Percentiles rank a stretch among this genome's conserved stretches.
phyloP scores from a whole-genome alignment of 257 asterid species.

The Solanum corneliomulleri region DNA sequence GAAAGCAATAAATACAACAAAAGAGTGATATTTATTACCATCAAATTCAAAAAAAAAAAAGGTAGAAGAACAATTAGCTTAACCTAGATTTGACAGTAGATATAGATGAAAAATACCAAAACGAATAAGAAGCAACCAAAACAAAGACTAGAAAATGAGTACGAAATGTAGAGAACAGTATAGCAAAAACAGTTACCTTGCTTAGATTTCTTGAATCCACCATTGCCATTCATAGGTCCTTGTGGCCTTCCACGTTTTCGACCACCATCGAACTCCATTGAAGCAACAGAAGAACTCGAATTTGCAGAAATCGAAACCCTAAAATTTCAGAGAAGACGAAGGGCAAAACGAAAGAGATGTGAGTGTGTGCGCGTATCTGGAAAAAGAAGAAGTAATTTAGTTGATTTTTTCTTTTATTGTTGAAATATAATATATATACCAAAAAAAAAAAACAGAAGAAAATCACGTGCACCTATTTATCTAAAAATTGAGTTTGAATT shows the following conservation, averaged over 20 bases:
- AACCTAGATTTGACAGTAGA: conserved; percentile 4
- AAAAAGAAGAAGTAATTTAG: not conserved
- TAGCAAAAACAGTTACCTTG: conserved; percentile 21
- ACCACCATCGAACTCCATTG: conserved; percentile 52
- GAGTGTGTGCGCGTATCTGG: not conserved
- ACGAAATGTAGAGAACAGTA: not conserved
- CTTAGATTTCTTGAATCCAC: conserved; percentile 45
- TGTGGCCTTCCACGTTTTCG: conserved; percentile 47
- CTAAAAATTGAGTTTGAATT: not conserved
- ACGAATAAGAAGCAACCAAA: not conserved
- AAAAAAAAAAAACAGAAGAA: not conserved
- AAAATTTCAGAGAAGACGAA: not conserved
- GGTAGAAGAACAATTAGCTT: not conserved
- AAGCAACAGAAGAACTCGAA: not conserved
- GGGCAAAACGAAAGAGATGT: not conserved
- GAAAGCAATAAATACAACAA: not conserved
- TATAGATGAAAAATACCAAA: not conserved
- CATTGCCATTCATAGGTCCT: conserved; percentile 45
- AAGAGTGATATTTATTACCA: not conserved
- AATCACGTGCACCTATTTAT: not conserved
- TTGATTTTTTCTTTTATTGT: not conserved
- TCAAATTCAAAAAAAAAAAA: not conserved
- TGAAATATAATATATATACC: not conserved
- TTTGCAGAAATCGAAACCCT: not conserved
- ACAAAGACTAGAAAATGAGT: not conserved